A percentile compares a stretch with the other conserved stretches of the same genome.
phyloP scores from a whole-genome alignment of 2,329 filamentous ascomycete species.

The Ophiocordyceps unilateralis region DNA sequence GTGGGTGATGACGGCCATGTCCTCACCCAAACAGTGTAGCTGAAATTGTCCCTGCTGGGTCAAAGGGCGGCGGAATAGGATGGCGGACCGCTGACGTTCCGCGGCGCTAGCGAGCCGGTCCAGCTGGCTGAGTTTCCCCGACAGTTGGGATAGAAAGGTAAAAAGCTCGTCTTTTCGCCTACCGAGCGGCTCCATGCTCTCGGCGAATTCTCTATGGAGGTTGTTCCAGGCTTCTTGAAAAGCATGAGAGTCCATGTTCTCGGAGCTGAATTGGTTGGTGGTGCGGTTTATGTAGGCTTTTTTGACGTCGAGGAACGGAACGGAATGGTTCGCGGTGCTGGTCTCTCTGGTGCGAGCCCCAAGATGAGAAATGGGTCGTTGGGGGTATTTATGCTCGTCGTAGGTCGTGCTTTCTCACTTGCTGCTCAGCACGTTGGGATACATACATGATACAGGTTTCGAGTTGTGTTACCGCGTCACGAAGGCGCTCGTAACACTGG shows the following conservation, averaged over 20 bases:
- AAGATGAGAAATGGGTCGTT: background rate
- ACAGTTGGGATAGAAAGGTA: background rate
- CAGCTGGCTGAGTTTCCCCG: background rate
- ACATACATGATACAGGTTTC: constrained; percentile 1
- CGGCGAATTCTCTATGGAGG: background rate
- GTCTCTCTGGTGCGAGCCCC: background rate
- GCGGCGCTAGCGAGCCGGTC: background rate
- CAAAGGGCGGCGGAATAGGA: background rate
- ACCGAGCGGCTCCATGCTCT: background rate
- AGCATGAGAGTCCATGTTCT: background rate
- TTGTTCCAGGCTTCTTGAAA: background rate
- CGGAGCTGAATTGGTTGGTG: background rate
- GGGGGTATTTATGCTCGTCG: background rate
- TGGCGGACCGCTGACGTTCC: background rate
- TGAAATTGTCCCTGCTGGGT: background rate
- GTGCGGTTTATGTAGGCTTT: background rate
- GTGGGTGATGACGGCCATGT: background rate
- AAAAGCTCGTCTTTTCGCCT: background rate
- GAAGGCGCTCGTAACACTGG: background rate
- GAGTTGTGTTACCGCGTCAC: background rate
- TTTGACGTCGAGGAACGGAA: too few species aligned
- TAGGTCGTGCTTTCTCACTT: background rate
- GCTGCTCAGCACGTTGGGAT: background rate
- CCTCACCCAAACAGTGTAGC: background rate
- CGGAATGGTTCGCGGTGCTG: too few species aligned